Evolutionary conservation across 2,329 filamentous ascomycete genomes (phyloP).

Genomic region (Cladosporium sp.): DNA sequence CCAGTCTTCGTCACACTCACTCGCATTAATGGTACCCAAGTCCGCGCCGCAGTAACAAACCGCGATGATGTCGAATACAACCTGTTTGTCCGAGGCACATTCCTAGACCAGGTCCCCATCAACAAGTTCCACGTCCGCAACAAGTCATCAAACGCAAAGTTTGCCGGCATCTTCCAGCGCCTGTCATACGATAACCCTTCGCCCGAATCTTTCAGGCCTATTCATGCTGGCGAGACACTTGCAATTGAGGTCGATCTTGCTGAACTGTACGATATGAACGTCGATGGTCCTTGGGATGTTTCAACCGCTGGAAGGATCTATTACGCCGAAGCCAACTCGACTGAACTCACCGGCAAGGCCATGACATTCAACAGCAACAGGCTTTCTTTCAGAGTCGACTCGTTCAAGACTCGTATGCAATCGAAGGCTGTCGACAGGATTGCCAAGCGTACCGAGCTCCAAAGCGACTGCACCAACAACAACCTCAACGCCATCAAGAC

Average conservation of each 20-base stretch:
- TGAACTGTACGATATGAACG: slow-evolving; percentile 41
- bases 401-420: slow-evolving; percentile 49
- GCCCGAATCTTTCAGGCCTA: slow-evolving; percentile 49
- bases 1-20: slow-evolving; percentile 18
- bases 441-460: slow-evolving; percentile 49
- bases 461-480: slow-evolving; percentile 46
- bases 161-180: slow-evolving; percentile 53
- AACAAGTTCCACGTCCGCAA: slow-evolving; percentile 6
- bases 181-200: slow-evolving; percentile 44
- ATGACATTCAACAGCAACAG: slow-evolving; percentile 58
- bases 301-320: slow-evolving; percentile 54
- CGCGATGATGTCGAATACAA: slow-evolving; percentile 23
- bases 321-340: slow-evolving; percentile 50
- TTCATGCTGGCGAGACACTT: slow-evolving; percentile 46
- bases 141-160: slow-evolving; percentile 25
- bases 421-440: slow-evolving; percentile 43
- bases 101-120: slow-evolving; percentile 20
- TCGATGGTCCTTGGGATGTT: slow-evolving; percentile 44
- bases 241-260: slow-evolving; percentile 54
- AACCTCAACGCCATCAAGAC: slow-evolving; percentile 43
- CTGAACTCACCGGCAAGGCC: slow-evolving; percentile 49
- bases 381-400: slow-evolving; percentile 55
- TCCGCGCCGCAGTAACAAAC: slow-evolving; percentile 24
- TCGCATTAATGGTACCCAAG: slow-evolving; percentile 19
- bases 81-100: slow-evolving; percentile 24